These are phyloP conservation scores for Fusarium burgessii DNA, from an alignment of 2,329 filamentous ascomycete species.

Conservation along the genomic window DNA sequence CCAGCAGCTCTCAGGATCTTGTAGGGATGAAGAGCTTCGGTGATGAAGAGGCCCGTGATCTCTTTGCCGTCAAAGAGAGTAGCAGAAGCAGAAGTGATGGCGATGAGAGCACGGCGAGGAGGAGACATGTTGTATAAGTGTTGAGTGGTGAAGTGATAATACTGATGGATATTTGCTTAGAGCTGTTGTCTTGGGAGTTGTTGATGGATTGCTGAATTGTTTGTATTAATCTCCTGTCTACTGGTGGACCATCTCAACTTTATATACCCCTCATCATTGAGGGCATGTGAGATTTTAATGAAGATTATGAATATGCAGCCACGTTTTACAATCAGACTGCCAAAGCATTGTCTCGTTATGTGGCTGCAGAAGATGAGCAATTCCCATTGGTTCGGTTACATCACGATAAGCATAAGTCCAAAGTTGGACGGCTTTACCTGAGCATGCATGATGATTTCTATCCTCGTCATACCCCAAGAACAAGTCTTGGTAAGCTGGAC, in stretches of 20 bases:
- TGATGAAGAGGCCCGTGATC: constrained; percentile 16
- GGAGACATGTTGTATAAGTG: constrained; percentile 3
- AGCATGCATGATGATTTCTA: not conserved
- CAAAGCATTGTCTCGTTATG: not conserved
- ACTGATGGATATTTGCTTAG: not conserved
- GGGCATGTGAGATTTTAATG: not conserved
- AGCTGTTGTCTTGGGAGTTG: not conserved
- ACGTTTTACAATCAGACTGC: not conserved
- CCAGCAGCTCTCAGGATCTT: constrained; percentile 11
- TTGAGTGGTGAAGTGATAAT: not conserved
- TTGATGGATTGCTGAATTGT: not conserved
- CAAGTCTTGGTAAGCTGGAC: not conserved
- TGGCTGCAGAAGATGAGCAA: not conserved
- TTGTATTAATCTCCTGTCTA: not conserved
- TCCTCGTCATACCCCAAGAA: not conserved
- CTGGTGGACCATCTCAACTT: not conserved
- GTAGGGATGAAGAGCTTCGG: constrained; percentile 13
- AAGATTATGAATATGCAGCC: not conserved
- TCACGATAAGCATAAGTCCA: not conserved
- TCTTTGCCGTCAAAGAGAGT: constrained; percentile 18
- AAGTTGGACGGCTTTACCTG: not conserved
- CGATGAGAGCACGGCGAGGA: constrained; percentile 23
- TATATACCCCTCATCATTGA: not conserved
- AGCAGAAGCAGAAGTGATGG: constrained; percentile 25
- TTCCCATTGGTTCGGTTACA: not conserved